Percentiles rank a stretch among this genome's conserved stretches.
Conservation (phyloP, 495 filamentous ascomycete genomes). For the Aspergillus affinis region DNA sequence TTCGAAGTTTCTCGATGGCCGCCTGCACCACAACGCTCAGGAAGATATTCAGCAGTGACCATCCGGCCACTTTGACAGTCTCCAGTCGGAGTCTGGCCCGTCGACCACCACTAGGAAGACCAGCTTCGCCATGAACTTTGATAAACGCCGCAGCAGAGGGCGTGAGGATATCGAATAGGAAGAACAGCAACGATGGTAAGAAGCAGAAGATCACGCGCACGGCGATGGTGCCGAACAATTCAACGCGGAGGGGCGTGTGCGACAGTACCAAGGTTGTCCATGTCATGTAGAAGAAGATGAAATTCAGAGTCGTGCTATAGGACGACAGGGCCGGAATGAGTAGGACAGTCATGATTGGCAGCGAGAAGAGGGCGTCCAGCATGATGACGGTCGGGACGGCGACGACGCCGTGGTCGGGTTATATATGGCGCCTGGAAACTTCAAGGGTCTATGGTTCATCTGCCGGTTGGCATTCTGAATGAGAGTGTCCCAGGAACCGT, state of each 20-base stretch:
- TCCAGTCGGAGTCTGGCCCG: conserved; percentile 31
- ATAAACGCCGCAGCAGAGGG: conserved; percentile 65
- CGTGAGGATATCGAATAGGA: conserved; percentile 67
- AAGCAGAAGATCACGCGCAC: conserved; percentile 73
- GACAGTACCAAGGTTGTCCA: conserved; percentile 83
- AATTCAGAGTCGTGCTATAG: conserved; percentile 77
- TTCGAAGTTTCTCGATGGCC: conserved; percentile 55
- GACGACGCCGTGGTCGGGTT: background rate
- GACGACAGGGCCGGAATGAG: conserved; percentile 54
- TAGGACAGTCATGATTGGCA: conserved; percentile 68
- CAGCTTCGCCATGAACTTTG: conserved; percentile 67
- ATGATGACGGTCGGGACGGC: background rate
- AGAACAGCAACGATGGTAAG: conserved; percentile 69
- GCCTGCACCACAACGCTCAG: conserved; percentile 58
- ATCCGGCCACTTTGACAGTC: conserved; percentile 44
- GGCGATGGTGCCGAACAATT: conserved; percentile 65
- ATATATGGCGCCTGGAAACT: background rate
- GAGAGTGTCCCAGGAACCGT: background rate
- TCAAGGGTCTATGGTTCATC: background rate
- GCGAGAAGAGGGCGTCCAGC: conserved; percentile 59
- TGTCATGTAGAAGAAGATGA: conserved; percentile 87
- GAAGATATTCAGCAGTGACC: conserved; percentile 65
- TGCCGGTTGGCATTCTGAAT: background rate
- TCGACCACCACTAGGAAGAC: conserved; percentile 59
- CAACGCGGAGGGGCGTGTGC: conserved; percentile 72